Conservation (phyloP, 1,139 yeast species). For the Tardiomyces digboiensis region DNA sequence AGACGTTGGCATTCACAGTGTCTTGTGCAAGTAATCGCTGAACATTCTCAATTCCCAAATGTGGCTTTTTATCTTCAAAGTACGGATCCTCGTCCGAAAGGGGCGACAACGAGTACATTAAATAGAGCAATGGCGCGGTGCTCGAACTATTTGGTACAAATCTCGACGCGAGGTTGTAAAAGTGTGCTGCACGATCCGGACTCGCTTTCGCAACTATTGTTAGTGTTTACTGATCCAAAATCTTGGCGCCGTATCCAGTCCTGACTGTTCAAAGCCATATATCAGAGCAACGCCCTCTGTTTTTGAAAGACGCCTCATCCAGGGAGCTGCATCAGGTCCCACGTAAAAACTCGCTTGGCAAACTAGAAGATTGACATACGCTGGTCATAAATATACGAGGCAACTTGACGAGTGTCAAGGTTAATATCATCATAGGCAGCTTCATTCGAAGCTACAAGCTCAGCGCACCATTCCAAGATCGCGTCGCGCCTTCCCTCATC, state of each 20-base stretch:
- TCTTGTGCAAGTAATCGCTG: background rate
- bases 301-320: no score
- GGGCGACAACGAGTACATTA: background rate
- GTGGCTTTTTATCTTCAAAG: background rate
- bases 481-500: background rate
- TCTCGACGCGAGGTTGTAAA: background rate
- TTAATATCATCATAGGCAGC: background rate
- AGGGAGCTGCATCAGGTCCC: no score
- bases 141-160: background rate
- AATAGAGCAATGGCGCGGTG: background rate
- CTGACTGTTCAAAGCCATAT: no score
- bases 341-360: no score
- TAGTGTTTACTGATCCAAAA: no score
- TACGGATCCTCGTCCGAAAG: background rate
- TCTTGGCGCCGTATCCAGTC: no score
- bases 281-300: no score
- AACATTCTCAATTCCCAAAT: background rate
- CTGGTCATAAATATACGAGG: background rate
- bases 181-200: background rate
- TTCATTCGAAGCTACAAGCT: background rate
- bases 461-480: background rate
- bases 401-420: background rate
- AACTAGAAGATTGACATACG: no score
- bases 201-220: background rate
- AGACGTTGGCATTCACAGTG: background rate